A percentile compares a stretch with the other conserved stretches of the same genome.
These are phyloP conservation scores for Candida multigemmis DNA, from an alignment of 805 yeast species.

Conservation along the genomic window DNA sequence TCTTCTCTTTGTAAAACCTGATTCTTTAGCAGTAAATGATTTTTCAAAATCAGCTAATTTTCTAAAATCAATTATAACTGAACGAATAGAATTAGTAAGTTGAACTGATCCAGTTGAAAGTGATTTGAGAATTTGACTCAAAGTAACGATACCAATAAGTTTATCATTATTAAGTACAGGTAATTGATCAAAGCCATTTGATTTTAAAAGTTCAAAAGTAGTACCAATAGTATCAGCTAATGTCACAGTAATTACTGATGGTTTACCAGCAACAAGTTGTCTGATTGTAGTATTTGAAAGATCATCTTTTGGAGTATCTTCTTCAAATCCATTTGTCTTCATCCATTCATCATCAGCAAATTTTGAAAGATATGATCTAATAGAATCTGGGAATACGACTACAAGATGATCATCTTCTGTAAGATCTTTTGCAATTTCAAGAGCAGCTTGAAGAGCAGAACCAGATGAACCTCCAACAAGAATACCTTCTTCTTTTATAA, in stretches of 20 bases:
- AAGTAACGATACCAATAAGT: slow-evolving; percentile 67
- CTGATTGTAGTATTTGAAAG: slow-evolving; percentile 41
- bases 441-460: slow-evolving; percentile 71
- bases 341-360: slow-evolving; percentile 91
- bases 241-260: slow-evolving; percentile 72
- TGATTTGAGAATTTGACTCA: slow-evolving; percentile 61
- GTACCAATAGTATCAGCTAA: slow-evolving; percentile 49
- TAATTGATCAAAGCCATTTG: slow-evolving; percentile 76
- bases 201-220: slow-evolving; percentile 62
- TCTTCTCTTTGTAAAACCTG: slow-evolving; percentile 51
- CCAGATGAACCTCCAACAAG: slow-evolving; percentile 90
- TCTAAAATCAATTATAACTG: slow-evolving; percentile 68
- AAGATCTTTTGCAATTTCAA: slow-evolving; percentile 57
- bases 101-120: slow-evolving; percentile 54
- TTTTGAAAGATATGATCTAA: slow-evolving; percentile 79
- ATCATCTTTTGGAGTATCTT: slow-evolving; percentile 41
- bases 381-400: slow-evolving; percentile 77
- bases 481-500: slow-evolving; percentile 78
- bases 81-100: slow-evolving; percentile 43
- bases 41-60: slow-evolving; percentile 59
- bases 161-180: slow-evolving; percentile 66
- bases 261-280: slow-evolving; percentile 53
- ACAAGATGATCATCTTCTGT: slow-evolving; percentile 70
- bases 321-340: slow-evolving; percentile 61
- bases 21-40: slow-evolving; percentile 46